A percentile compares a stretch with the other conserved stretches of the same genome.
Conservation (phyloP, 768 basidiomycete species). For the Suillus luteus region DNA sequence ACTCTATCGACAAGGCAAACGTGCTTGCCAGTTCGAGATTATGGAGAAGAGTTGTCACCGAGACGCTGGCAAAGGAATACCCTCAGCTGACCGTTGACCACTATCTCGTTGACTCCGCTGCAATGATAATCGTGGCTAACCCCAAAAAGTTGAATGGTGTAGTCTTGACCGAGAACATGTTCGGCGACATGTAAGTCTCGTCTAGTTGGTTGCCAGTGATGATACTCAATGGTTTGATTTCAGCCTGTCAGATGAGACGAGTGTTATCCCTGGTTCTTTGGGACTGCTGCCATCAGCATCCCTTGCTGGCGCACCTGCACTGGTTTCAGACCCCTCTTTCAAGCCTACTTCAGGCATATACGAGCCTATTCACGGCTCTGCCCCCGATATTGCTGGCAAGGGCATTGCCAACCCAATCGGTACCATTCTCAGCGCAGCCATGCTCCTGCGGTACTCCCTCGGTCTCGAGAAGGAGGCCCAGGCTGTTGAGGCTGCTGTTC, state of each 20-base stretch:
- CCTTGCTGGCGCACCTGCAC: conserved; percentile 82
- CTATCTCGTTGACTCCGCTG: conserved; percentile 91
- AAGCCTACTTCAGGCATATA: conserved; percentile 87
- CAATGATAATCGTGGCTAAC: conserved; percentile 91
- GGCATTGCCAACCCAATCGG: conserved; percentile 95
- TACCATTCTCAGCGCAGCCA: conserved; percentile 90
- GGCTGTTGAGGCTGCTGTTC: conserved; percentile 88
- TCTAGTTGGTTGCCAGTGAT: too few species aligned
- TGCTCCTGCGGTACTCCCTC: conserved; percentile 94
- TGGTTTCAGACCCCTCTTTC: conserved; percentile 53
- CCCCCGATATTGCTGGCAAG: conserved; percentile 93
- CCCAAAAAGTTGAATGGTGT: conserved; percentile 95
- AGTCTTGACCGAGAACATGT: conserved; percentile 92
- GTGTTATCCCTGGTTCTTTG: conserved; percentile 96
- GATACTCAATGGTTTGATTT: conserved; percentile 6
- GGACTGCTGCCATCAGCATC: conserved; percentile 96
- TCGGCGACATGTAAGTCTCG: conserved; percentile 88
- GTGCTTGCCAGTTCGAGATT: conserved; percentile 93
- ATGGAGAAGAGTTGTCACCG: conserved; percentile 92
- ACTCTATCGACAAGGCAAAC: conserved; percentile 98
- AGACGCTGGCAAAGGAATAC: conserved; percentile 82
- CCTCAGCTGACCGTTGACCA: conserved; percentile 88
- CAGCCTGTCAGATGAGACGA: conserved; percentile 94
- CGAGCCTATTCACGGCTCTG: conserved; percentile 96
- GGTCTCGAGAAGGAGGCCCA: conserved; percentile 83